Percentiles rank a stretch among this genome's conserved stretches.
phyloP scores from a whole-genome alignment of 2,329 filamentous ascomycete genomes.

The Thyridium curvatum region DNA sequence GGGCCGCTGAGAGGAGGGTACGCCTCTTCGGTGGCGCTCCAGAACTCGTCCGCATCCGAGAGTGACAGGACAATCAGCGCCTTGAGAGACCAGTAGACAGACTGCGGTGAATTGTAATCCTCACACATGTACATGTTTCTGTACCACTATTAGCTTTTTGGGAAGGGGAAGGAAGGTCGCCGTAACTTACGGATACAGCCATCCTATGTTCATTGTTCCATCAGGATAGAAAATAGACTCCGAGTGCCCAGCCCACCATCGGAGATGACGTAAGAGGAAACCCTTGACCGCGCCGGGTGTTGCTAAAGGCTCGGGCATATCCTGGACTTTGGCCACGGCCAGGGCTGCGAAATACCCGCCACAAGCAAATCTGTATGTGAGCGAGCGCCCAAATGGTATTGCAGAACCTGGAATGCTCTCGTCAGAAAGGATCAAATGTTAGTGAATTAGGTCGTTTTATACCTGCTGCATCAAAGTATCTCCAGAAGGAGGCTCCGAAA shows the following conservation, averaged over 20 bases:
- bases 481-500: slow-evolving; percentile 30
- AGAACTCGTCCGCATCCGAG: slow-evolving; percentile 31
- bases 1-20: slow-evolving; percentile 19
- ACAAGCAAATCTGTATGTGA: slow-evolving; percentile 38
- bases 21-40: slow-evolving; percentile 29
- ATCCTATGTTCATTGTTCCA: slow-evolving; percentile 34
- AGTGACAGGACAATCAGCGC: slow-evolving; percentile 36
- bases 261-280: slow-evolving; percentile 33
- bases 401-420: slow-evolving; percentile 25
- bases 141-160: not conserved
- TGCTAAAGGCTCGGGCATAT: slow-evolving; percentile 25
- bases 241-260: slow-evolving; percentile 29
- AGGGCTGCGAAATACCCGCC: slow-evolving; percentile 34
- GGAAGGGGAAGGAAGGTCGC: not conserved
- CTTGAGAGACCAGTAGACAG: slow-evolving; percentile 48
- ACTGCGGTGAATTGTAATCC: slow-evolving; percentile 52
- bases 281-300: slow-evolving; percentile 30
- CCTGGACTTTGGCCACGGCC: slow-evolving; percentile 25
- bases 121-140: slow-evolving; percentile 48
- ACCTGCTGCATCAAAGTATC: slow-evolving; percentile 33
- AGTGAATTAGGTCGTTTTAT: not conserved
- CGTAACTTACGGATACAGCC: slow-evolving; percentile 14
- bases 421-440: not conserved
- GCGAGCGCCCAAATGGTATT: slow-evolving; percentile 36
- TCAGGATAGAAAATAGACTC: slow-evolving; percentile 31